These are phyloP conservation scores for Coniochaeta ligniaria DNA, from an alignment of 2,329 filamentous ascomycete genomes.

Conservation along the genomic window DNA sequence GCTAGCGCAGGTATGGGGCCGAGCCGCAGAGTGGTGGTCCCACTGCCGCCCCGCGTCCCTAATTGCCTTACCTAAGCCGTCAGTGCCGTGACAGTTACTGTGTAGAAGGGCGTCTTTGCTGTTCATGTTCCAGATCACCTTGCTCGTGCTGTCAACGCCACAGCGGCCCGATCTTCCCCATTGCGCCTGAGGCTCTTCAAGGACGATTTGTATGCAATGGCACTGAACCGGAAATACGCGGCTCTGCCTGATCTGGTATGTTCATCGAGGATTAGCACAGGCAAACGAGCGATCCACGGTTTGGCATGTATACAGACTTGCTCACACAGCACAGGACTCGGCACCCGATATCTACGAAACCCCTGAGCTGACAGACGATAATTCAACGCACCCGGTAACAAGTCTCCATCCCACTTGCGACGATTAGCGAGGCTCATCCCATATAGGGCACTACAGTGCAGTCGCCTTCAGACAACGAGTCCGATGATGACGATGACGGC, in stretches of 20 bases:
- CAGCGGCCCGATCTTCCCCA: background rate
- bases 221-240: constrained; percentile 75
- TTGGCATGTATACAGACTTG: background rate
- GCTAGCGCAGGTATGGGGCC: background rate
- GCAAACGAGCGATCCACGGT: background rate
- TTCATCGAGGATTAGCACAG: constrained; percentile 5
- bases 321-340: constrained; percentile 54
- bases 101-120: background rate
- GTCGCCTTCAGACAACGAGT: constrained; percentile 55
- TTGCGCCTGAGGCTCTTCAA: background rate
- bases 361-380: constrained; percentile 84
- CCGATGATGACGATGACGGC: constrained; percentile 53
- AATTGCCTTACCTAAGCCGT: background rate
- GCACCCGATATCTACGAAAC: constrained; percentile 97
- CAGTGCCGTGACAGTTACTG: too few species aligned
- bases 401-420: background rate
- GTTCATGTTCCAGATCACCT: background rate
- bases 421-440: constrained; percentile 14
- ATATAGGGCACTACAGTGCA: constrained; percentile 45
- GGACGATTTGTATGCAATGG: constrained; percentile 39
- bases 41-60: too few species aligned
- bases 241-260: constrained; percentile 70
- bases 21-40: too few species aligned
- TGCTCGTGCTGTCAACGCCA: background rate
- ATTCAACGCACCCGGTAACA: constrained; percentile 69